Percentiles rank a stretch among this genome's conserved stretches.
Evolutionary conservation across 108 stramenopile genomes (phyloP).

Genomic region (Schizochytrium sp.): DNA sequence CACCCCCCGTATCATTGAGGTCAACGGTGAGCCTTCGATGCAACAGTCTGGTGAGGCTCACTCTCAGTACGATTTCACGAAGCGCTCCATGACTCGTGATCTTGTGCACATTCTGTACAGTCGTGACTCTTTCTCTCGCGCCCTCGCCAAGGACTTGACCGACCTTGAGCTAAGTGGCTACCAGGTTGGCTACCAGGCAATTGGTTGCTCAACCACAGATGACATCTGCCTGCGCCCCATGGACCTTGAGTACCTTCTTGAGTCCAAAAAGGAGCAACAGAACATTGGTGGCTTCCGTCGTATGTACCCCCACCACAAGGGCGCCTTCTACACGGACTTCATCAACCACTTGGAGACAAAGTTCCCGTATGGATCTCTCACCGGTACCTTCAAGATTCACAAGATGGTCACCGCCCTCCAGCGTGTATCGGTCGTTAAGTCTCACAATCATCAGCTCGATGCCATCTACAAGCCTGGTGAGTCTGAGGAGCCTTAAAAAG

Average conservation of each 20-base stretch:
- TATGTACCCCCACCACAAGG: conserved; percentile 54
- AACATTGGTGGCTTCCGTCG: conserved; percentile 59
- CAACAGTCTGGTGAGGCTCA: conserved; percentile 56
- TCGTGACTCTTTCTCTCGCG: conserved; percentile 37
- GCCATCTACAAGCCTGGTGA: conserved; percentile 27
- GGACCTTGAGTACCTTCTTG: conserved; percentile 51
- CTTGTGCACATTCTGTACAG: conserved; percentile 43
- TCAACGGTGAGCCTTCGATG: conserved; percentile 59
- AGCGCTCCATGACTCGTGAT: conserved; percentile 34
- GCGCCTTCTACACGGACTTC: conserved; percentile 50
- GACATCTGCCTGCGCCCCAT: conserved; percentile 56
- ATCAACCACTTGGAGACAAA: conserved; percentile 57
- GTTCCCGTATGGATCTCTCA: conserved; percentile 47
- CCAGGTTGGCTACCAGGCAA: conserved; percentile 51
- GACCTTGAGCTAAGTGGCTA: conserved; percentile 57
- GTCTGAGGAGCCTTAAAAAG: not conserved
- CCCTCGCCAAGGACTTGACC: conserved; percentile 54
- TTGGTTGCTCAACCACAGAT: conserved; percentile 47
- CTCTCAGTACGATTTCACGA: conserved; percentile 47
- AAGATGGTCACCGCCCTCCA: conserved; percentile 48
- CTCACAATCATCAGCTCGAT: conserved; percentile 54
- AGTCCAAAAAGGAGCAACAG: conserved; percentile 61
- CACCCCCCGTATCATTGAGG: conserved; percentile 50
- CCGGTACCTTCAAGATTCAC: conserved; percentile 56
- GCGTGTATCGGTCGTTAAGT: not conserved